Percentiles rank a stretch among this genome's conserved stretches.
Conservation (phyloP, 139 green algal genomes). For the Diplosphaera chodatii region DNA sequence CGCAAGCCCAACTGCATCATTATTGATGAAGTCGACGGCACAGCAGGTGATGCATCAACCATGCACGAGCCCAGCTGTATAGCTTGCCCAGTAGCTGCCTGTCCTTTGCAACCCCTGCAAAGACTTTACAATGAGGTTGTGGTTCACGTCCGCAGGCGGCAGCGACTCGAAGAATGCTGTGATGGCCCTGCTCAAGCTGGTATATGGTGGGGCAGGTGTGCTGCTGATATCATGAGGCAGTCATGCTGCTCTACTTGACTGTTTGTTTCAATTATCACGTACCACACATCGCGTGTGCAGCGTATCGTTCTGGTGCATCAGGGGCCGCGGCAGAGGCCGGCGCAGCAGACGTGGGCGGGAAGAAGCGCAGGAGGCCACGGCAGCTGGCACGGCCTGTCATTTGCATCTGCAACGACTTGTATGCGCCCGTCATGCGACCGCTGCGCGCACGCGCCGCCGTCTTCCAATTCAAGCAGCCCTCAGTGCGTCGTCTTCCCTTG, state of each 20-base stretch:
- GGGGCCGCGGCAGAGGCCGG: not conserved
- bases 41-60: constrained; percentile 26
- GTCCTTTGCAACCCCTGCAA: no score
- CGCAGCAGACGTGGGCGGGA: not conserved
- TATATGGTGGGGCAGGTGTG: constrained; percentile 32
- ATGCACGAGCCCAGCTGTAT: no score
- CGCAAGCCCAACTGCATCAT: constrained; percentile 82
- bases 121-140: no score
- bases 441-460: constrained; percentile 75
- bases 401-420: constrained; percentile 96
- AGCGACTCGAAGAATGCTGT: constrained; percentile 71
- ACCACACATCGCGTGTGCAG: no score
- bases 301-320: no score
- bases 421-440: constrained; percentile 76
- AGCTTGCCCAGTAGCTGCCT: no score
- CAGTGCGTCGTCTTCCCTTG: not conserved
- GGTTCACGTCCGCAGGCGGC: constrained; percentile 53
- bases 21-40: constrained; percentile 95
- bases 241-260: no score
- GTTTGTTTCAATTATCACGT: not conserved
- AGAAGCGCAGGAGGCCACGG: constrained; percentile 13
- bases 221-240: no score
- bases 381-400: constrained; percentile 83
- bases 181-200: constrained; percentile 71
- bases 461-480: constrained; percentile 54